Evolutionary conservation across 2,329 filamentous ascomycete genomes (phyloP).

Genomic region (Fusarium xylarioides): DNA sequence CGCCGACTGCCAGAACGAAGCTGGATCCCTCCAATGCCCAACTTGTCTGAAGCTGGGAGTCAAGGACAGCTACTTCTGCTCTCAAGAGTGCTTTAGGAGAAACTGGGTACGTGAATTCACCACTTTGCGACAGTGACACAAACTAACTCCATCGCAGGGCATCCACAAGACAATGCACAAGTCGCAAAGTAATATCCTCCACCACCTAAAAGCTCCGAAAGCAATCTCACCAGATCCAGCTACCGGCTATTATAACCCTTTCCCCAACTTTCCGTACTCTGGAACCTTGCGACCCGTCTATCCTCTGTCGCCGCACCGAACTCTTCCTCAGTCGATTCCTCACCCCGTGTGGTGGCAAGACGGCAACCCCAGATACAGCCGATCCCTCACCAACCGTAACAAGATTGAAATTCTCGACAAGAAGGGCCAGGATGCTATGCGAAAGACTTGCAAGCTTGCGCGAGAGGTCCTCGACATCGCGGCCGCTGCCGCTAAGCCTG

Average conservation of each 20-base stretch:
- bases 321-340: conserved; percentile 80
- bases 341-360: conserved; percentile 89
- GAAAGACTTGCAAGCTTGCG: conserved; percentile 86
- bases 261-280: conserved; percentile 85
- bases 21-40: conserved; percentile 88
- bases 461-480: conserved; percentile 94
- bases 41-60: conserved; percentile 90
- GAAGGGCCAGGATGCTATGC: conserved; percentile 86
- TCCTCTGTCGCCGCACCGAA: conserved; percentile 76
- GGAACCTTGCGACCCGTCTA: conserved; percentile 88
- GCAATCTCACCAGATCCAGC: conserved; percentile 91
- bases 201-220: conserved; percentile 78
- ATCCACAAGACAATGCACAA: conserved; percentile 80
- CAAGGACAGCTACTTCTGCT: conserved; percentile 95
- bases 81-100: conserved; percentile 98
- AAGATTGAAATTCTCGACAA: conserved; percentile 86
- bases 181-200: conserved; percentile 77
- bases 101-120: conserved; percentile 80
- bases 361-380: conserved; percentile 74
- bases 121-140: conserved; percentile 20
- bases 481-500: conserved; percentile 83
- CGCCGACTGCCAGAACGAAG: conserved; percentile 85
- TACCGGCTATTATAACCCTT: conserved; percentile 90
- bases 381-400: conserved; percentile 72
- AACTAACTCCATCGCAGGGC: conserved; percentile 59